These are phyloP conservation scores for Zhuliangozyma blackwelliae DNA, from an alignment of 1,139 yeast species.

Conservation along the genomic window DNA sequence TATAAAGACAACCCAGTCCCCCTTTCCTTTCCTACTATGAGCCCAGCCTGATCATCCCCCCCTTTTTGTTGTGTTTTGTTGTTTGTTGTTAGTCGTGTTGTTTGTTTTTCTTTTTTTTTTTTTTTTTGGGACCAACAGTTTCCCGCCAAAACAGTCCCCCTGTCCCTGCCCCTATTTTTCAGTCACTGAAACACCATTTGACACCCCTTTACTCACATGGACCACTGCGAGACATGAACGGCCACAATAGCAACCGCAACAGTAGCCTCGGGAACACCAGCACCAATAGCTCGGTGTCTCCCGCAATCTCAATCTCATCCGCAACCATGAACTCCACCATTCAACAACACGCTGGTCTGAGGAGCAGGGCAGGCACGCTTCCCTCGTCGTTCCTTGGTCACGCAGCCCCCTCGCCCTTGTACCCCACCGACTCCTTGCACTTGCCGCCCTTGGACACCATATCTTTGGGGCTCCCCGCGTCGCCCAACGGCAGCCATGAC, in stretches of 20 bases:
- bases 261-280: neutral
- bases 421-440: slow-evolving; percentile 13
- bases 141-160: too few species aligned
- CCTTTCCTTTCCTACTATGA: too few species aligned
- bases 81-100: too few species aligned
- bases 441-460: slow-evolving; percentile 19
- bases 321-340: slow-evolving; percentile 7
- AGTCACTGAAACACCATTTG: too few species aligned
- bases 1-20: too few species aligned
- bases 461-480: slow-evolving; percentile 19
- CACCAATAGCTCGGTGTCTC: neutral
- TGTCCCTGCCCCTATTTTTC: too few species aligned
- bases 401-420: neutral
- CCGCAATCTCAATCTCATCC: slow-evolving; percentile 2
- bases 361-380: slow-evolving; percentile 56
- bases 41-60: too few species aligned
- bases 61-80: too few species aligned
- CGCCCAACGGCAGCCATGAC: slow-evolving; percentile 7
- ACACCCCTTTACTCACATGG: too few species aligned
- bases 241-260: neutral
- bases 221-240: neutral
- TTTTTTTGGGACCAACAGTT: too few species aligned
- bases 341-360: slow-evolving; percentile 14
- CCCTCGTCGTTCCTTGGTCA: slow-evolving; percentile 37
- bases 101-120: too few species aligned